phyloP scores from a whole-genome alignment of 2,329 filamentous ascomycete genomes.

The Apiospora sp. region DNA sequence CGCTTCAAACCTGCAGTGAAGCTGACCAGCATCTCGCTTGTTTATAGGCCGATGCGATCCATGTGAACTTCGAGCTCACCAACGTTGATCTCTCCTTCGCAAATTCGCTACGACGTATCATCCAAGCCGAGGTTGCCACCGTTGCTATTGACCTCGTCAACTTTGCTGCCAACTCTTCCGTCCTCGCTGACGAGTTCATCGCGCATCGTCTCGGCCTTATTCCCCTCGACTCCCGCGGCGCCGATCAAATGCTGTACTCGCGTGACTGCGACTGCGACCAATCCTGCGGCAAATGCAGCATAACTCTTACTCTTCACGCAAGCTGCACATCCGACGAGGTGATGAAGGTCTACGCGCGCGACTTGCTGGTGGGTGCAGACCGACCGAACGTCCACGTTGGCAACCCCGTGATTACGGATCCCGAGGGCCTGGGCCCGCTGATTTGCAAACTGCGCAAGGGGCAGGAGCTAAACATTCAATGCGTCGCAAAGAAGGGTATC shows the following conservation, averaged over 20 bases:
- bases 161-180: conserved; percentile 92
- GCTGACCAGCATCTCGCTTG: conserved; percentile 18
- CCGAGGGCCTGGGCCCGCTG: conserved; percentile 80
- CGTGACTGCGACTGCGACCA: conserved; percentile 97
- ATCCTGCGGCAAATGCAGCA: conserved; percentile 90
- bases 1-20: conserved; percentile 35
- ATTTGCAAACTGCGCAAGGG: conserved; percentile 90
- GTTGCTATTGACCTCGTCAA: conserved; percentile 95
- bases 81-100: conserved; percentile 91
- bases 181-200: conserved; percentile 95
- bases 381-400: conserved; percentile 80
- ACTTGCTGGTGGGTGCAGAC: conserved; percentile 76
- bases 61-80: conserved; percentile 90
- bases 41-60: conserved; percentile 75
- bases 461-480: conserved; percentile 89
- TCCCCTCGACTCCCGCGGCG: conserved; percentile 83
- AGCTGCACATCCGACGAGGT: conserved; percentile 86
- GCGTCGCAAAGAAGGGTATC: conserved; percentile 97
- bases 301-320: conserved; percentile 84
- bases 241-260: conserved; percentile 83
- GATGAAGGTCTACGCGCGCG: conserved; percentile 93
- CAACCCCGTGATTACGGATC: conserved; percentile 83
- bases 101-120: conserved; percentile 88
- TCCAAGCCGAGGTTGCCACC: conserved; percentile 93
- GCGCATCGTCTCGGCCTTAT: conserved; percentile 91